Evolutionary conservation across 441 rosid genomes (phyloP), one percentile per base, ranked within the genome.

Genomic region (Kokia cookei): DNA sequence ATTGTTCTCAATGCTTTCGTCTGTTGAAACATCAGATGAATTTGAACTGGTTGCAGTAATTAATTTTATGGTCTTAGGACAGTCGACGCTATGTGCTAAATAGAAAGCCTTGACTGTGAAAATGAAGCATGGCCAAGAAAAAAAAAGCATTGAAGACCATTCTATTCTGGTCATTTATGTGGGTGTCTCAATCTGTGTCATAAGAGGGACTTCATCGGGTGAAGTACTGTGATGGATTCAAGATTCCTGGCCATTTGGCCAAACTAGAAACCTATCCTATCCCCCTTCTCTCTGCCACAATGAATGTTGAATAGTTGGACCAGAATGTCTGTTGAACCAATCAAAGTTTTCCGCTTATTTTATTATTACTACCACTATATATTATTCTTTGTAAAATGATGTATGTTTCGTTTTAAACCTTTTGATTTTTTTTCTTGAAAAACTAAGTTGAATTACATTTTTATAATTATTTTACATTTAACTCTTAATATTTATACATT

Each of bases 151-250:
- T 74, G 5, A 69, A 73, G 55, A 68, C 24, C 64, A 59, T 40
- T 50, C 15, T 32, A 13, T 53, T 69, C 37, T 37, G 29, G 11
- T 17, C 45, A 19, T 55, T 14, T 7, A 59, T 3, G 37, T 51
- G 57, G 57, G 45, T 32, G 71, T 62, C 54, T 69, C 29, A 47
- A 22, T 74, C 77, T 43, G 15, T n/a, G 58, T 69, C 48, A 32
- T 64, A 58, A 37, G 54, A 29, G 22, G 71, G 53, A 17, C n/a
- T 73, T 13, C 81, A 70, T 76, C 59, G 76, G 71, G 73, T 58
- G 59, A 59, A 76, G 84, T 67, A 76, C 82, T 71, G 78, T 61
- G 37, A 69, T 66, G 19, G 15, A 13, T 58, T 58, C 58, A 24
- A 27, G 73, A 60, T 63, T 7, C 15, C 55, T 27, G 54, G 51